phyloP scores from a whole-genome alignment of 1,139 yeast species.

The Geotrichum carabidarum region DNA sequence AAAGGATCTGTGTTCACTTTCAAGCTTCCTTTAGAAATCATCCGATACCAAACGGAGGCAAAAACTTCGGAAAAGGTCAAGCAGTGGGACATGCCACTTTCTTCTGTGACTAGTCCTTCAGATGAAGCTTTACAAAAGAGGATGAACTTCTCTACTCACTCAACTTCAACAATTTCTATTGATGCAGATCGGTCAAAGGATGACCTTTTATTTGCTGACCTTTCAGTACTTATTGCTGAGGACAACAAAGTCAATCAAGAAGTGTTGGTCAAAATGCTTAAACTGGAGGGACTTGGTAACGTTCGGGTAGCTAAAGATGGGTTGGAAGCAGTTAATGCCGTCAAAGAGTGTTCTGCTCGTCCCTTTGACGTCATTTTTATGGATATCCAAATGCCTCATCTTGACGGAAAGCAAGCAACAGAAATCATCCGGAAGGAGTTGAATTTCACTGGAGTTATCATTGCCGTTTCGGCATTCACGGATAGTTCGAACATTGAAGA shows the following conservation, averaged over 20 bases:
- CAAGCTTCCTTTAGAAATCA: slow-evolving; percentile 61
- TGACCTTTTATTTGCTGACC: slow-evolving; percentile 24
- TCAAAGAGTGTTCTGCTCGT: slow-evolving; percentile 26
- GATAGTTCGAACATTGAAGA: slow-evolving; percentile 84
- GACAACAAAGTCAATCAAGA: slow-evolving; percentile 93
- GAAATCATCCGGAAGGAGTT: slow-evolving; percentile 59
- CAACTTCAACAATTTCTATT: background rate
- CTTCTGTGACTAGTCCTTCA: background rate
- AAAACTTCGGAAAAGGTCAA: background rate
- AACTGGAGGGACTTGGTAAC: slow-evolving; percentile 70
- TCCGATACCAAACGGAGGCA: background rate
- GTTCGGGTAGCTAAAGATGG: slow-evolving; percentile 87
- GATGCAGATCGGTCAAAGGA: background rate
- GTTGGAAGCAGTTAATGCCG: slow-evolving; percentile 70
- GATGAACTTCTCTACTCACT: background rate
- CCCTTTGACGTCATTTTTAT: slow-evolving; percentile 70
- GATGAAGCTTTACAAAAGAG: background rate
- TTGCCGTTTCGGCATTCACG: slow-evolving; percentile 92
- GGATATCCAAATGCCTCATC: slow-evolving; percentile 97
- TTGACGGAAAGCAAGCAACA: slow-evolving; percentile 85
- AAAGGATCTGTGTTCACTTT: slow-evolving; percentile 74
- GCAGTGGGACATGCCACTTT: background rate
- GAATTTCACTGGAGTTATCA: slow-evolving; percentile 64
- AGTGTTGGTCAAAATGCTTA: slow-evolving; percentile 83
- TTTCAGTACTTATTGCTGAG: slow-evolving; percentile 77